A percentile compares a stretch with the other conserved stretches of the same genome.
Evolutionary conservation across 2,329 filamentous ascomycete species (phyloP).

Genomic region (Lachnellula subtilissima): DNA sequence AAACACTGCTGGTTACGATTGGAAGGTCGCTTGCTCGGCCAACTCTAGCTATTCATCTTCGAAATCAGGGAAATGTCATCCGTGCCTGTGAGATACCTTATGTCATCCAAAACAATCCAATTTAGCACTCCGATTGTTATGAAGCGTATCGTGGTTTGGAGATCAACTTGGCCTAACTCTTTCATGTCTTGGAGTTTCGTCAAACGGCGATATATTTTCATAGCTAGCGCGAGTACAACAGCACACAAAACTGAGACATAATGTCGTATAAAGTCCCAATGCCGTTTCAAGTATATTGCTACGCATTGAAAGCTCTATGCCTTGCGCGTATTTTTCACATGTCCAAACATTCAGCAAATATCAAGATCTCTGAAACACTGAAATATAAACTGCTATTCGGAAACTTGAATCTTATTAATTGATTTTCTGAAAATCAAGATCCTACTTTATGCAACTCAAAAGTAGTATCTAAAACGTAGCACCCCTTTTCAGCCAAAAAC

Average conservation of each 20-base stretch:
- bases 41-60: not conserved
- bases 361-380: no score
- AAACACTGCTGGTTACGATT: not conserved
- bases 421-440: not conserved
- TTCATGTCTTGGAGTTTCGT: not conserved
- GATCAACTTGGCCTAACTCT: no score
- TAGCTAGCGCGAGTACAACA: no score
- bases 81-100: not conserved
- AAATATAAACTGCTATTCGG: no score
- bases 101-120: not conserved
- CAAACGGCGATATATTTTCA: no score
- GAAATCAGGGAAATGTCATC: not conserved
- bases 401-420: no score
- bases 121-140: not conserved
- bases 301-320: no score
- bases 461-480: not conserved
- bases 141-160: not conserved
- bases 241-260: no score
- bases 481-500: not conserved
- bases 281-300: no score
- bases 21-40: not conserved
- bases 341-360: no score
- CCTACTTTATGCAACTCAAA: not conserved
- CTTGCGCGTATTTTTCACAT: no score
- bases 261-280: no score